These are phyloP conservation scores for Petunia hybrid DNA, from an alignment of 305 asterid genomes.

Conservation along the genomic window DNA sequence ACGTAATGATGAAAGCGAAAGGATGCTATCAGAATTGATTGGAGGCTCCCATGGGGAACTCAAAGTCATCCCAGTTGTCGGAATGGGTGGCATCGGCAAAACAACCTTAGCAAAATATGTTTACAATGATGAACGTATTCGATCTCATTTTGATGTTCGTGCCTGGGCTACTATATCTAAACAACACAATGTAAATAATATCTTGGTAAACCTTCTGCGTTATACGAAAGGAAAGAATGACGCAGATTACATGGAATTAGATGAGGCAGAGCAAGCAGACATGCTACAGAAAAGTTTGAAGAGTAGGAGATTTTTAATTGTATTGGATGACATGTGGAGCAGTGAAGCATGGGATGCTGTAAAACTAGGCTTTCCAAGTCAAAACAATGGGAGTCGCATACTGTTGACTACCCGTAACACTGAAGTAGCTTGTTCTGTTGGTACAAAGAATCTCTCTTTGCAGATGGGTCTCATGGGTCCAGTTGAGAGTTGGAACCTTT, in stretches of 20 bases:
- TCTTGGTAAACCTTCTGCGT: slow-evolving; percentile 31
- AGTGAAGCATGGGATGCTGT: slow-evolving; percentile 29
- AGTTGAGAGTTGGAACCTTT: slow-evolving; percentile 4
- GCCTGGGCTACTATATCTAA: slow-evolving; percentile 37
- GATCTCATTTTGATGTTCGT: slow-evolving; percentile 19
- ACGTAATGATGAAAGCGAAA: background rate
- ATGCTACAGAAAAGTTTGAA: background rate
- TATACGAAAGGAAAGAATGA: background rate
- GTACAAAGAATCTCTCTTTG: background rate
- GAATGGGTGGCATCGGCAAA: slow-evolving; percentile 41
- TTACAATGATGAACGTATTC: slow-evolving; percentile 21
- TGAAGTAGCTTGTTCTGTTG: slow-evolving; percentile 8
- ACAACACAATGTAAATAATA: slow-evolving; percentile 23
- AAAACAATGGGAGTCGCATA: slow-evolving; percentile 35
- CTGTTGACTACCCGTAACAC: slow-evolving; percentile 28
- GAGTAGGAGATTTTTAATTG: slow-evolving; percentile 32
- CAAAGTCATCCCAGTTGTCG: slow-evolving; percentile 36
- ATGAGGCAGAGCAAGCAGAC: background rate
- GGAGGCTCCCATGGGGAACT: background rate
- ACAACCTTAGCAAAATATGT: slow-evolving; percentile 35
- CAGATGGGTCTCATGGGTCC: slow-evolving; percentile 12
- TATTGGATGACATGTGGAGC: slow-evolving; percentile 39
- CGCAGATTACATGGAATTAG: background rate
- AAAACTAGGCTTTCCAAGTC: slow-evolving; percentile 25
- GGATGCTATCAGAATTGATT: slow-evolving; percentile 15